phyloP scores from a whole-genome alignment of 768 basidiomycete genomes.

The Tricholoma furcatifolium region DNA sequence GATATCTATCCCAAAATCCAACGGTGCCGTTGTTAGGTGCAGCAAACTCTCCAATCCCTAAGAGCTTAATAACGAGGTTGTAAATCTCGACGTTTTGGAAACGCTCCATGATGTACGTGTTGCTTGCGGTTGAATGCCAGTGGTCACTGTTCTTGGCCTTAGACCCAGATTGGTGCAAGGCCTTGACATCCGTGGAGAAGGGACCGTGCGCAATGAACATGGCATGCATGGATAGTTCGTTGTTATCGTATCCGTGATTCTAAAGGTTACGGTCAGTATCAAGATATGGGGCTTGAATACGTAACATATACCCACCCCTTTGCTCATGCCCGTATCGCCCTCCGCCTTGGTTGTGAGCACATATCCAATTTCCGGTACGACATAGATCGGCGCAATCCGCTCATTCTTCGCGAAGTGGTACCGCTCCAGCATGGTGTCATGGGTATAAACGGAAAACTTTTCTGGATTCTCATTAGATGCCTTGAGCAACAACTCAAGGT shows the following conservation, averaged over 20 bases:
- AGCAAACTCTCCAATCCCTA: constrained; percentile 57
- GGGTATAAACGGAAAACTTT: constrained; percentile 78
- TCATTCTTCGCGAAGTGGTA: constrained; percentile 74
- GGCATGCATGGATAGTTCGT: constrained; percentile 75
- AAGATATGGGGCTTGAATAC: neutral
- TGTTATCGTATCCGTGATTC: constrained; percentile 92
- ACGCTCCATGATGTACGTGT: constrained; percentile 73
- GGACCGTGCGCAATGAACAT: constrained; percentile 93
- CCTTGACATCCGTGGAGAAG: constrained; percentile 70
- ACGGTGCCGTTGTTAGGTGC: constrained; percentile 73
- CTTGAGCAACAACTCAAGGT: constrained; percentile 51
- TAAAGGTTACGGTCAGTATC: constrained; percentile 23
- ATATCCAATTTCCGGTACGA: constrained; percentile 81
- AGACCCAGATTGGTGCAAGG: constrained; percentile 39
- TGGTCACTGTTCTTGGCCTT: constrained; percentile 30
- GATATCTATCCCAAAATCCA: constrained; percentile 83
- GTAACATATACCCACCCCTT: constrained; percentile 64
- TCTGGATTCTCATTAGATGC: constrained; percentile 54
- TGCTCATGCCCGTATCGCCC: constrained; percentile 61
- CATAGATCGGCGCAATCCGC: constrained; percentile 87
- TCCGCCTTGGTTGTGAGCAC: constrained; percentile 67
- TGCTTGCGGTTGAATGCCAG: constrained; percentile 68
- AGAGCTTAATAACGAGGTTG: constrained; percentile 72
- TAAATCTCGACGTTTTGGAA: constrained; percentile 88
- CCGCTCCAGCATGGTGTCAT: constrained; percentile 76